phyloP scores from a whole-genome alignment of 2,329 filamentous ascomycete genomes.

The Sclerotinia nivalis region DNA sequence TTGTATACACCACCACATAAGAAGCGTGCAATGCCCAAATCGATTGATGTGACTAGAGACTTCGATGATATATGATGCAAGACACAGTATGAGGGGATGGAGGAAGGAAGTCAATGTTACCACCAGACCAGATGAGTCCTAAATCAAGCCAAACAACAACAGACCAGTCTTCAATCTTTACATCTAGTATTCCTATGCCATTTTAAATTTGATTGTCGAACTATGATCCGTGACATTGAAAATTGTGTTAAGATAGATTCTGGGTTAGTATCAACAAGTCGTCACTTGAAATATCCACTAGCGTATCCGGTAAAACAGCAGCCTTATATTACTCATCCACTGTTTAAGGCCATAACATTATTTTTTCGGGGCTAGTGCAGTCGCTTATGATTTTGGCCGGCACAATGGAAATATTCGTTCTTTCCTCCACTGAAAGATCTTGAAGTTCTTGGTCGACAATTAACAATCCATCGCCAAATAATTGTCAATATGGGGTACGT shows the following conservation, averaged over 20 bases:
- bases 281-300: slow-evolving; percentile 19
- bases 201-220: neutral
- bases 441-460: slow-evolving; percentile 19
- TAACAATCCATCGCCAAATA: slow-evolving; percentile 14
- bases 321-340: neutral
- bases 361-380: slow-evolving; percentile 11
- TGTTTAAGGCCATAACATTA: neutral
- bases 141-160: neutral
- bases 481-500: slow-evolving; percentile 22
- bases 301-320: neutral
- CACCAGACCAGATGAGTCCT: slow-evolving; percentile 1
- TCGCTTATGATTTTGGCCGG: slow-evolving; percentile 22
- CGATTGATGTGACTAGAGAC: neutral
- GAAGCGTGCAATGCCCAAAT: neutral
- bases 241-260: slow-evolving; percentile 4
- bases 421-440: neutral
- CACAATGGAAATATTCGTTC: slow-evolving; percentile 21
- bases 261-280: slow-evolving; percentile 12
- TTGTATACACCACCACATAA: slow-evolving; percentile 4
- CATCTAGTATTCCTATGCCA: neutral
- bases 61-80: neutral
- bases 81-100: neutral
- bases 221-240: neutral
- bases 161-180: neutral
- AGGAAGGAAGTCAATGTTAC: neutral